These are phyloP conservation scores for Xerocomellus intermedius DNA, from an alignment of 768 basidiomycete genomes.

Conservation along the genomic window DNA sequence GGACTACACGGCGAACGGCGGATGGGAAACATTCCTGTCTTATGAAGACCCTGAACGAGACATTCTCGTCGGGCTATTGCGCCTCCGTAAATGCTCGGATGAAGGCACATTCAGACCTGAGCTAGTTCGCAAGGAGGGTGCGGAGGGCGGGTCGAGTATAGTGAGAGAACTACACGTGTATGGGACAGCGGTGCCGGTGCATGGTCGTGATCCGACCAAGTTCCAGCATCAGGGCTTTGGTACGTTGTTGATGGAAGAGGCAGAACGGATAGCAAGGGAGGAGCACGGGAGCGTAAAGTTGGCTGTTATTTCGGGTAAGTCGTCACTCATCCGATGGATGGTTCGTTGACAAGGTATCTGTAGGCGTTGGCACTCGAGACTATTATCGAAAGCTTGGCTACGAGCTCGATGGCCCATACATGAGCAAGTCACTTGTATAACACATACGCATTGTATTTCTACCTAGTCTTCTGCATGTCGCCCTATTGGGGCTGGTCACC, in stretches of 20 bases:
- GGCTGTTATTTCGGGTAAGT: constrained; percentile 92
- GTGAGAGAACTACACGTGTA: constrained; percentile 97
- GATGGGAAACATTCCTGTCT: constrained; percentile 99
- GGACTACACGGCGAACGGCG: constrained; percentile 96
- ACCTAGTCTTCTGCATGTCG: not conserved
- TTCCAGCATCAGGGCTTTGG: constrained; percentile 99
- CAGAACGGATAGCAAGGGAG: constrained; percentile 94
- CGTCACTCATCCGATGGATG: not conserved
- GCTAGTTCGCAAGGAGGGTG: constrained; percentile 65
- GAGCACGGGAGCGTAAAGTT: constrained; percentile 96
- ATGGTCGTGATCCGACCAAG: constrained; percentile 95
- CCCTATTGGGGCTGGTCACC: constrained; percentile 34
- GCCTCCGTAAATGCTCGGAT: constrained; percentile 92
- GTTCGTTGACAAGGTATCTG: constrained; percentile 1
- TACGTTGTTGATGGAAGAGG: constrained; percentile 97
- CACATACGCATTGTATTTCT: constrained; percentile 15
- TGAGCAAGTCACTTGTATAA: constrained; percentile 79
- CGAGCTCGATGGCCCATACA: constrained; percentile 94
- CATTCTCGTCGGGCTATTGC: constrained; percentile 90
- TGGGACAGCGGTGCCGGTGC: constrained; percentile 96
- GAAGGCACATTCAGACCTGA: constrained; percentile 97
- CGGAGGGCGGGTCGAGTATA: constrained; percentile 83
- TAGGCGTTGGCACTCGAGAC: constrained; percentile 93
- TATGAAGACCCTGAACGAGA: constrained; percentile 98
- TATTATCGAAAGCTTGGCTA: constrained; percentile 96